These are phyloP conservation scores for Petunia hybrid DNA, from an alignment of 305 asterid species.

Conservation along the genomic window DNA sequence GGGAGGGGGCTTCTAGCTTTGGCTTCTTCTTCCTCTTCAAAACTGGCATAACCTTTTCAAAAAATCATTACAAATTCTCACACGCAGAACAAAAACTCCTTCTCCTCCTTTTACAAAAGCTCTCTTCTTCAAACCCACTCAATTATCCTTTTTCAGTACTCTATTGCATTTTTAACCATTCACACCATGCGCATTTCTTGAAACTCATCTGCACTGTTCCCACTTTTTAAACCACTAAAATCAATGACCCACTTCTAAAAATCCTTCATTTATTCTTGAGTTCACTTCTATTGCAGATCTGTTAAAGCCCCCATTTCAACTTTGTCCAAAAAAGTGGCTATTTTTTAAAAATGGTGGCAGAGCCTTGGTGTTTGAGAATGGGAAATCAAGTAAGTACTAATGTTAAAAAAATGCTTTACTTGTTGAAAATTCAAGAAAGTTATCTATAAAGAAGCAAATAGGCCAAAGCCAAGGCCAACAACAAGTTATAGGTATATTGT, in stretches of 20 bases:
- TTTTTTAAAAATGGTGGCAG: slow-evolving; percentile 72
- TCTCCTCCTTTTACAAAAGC: neutral
- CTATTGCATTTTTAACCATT: slow-evolving; percentile 37
- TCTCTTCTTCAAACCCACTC: slow-evolving; percentile 27
- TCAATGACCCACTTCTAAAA: slow-evolving; percentile 37
- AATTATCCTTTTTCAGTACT: slow-evolving; percentile 30
- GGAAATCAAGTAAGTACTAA: slow-evolving; percentile 93
- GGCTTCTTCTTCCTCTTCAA: slow-evolving; percentile 32
- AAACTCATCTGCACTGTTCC: slow-evolving; percentile 39
- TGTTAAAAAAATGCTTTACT: slow-evolving; percentile 75
- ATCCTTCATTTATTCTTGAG: neutral
- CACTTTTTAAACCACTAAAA: slow-evolving; percentile 44
- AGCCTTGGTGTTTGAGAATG: slow-evolving; percentile 83
- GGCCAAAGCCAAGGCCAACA: slow-evolving; percentile 35
- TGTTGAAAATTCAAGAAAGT: slow-evolving; percentile 62
- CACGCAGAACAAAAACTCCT: slow-evolving; percentile 16
- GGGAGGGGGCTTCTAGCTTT: neutral
- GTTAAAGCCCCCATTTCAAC: slow-evolving; percentile 18
- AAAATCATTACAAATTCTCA: slow-evolving; percentile 32
- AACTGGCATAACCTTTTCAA: slow-evolving; percentile 34
- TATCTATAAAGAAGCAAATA: slow-evolving; percentile 46
- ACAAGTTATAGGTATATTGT: slow-evolving; percentile 70
- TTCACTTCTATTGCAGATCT: slow-evolving; percentile 25
- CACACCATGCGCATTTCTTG: slow-evolving; percentile 40
- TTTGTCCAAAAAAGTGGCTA: no score